phyloP scores from a whole-genome alignment of 1,284 basidiomycete genomes.

The Malassezia brasiliensis region DNA sequence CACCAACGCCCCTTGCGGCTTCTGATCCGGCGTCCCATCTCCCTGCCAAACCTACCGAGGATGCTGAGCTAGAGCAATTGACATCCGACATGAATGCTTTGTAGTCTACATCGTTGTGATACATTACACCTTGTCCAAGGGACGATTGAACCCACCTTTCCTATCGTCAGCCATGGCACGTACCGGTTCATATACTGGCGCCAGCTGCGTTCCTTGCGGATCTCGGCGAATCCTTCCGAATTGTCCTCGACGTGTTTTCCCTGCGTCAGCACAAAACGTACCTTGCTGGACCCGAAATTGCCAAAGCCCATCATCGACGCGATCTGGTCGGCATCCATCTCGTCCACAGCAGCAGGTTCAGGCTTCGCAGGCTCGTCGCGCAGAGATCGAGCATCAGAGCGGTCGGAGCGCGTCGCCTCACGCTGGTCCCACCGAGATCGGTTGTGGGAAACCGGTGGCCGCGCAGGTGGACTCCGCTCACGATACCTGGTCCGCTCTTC shows the following conservation, averaged over 20 bases:
- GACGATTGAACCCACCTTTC: slow-evolving; percentile 19
- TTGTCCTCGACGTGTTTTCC: slow-evolving; percentile 18
- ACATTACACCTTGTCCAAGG: slow-evolving; percentile 15
- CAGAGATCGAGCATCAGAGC: no score
- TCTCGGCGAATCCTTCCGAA: slow-evolving; percentile 11
- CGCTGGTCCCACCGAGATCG: no score
- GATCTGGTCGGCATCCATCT: slow-evolving; percentile 15
- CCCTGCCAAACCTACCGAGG: background rate
- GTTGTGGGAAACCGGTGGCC: no score
- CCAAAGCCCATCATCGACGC: slow-evolving; percentile 18
- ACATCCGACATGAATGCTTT: background rate
- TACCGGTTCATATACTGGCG: slow-evolving; percentile 21
- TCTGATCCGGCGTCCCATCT: background rate
- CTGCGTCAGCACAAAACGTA: background rate
- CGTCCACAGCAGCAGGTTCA: background rate
- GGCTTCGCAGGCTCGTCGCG: no score
- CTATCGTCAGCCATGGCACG: background rate
- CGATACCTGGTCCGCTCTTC: background rate
- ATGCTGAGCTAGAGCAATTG: background rate
- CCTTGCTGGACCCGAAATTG: slow-evolving; percentile 18
- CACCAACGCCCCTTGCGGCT: background rate
- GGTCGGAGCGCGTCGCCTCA: no score
- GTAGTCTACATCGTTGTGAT: background rate
- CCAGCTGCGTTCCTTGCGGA: slow-evolving; percentile 17
- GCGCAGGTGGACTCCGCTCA: background rate